Base-by-base conservation (phyloP, 495 filamentous ascomycete genomes). In the Penicillium crystallinum region DNA sequence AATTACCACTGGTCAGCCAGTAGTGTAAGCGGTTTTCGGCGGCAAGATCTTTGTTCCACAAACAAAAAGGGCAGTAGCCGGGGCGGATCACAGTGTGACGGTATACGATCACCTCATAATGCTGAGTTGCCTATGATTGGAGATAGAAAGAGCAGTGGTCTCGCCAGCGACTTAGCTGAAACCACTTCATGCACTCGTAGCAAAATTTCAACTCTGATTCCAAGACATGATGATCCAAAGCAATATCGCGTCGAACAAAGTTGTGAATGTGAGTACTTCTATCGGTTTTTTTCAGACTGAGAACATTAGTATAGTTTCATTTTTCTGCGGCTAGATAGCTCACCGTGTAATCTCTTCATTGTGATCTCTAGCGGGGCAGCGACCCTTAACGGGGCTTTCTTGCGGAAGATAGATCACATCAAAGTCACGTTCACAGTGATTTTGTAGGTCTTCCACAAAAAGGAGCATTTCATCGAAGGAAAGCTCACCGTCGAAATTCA, bases 31-130 rank as follows among this genome's bases (percentile, higher is more conserved):
- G 49, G 12, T 58, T 40, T 58, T 56, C 42, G 6, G 50, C 34
- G 19, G 18, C 7, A 39, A 56, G 47, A 22, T 23, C 37, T 21
- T 35, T 33, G n/a, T 56, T 5, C 48, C 25, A 56, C 17, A 56
- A 45, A 29, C 25, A 56, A 31, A 37, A 56, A 46, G 42, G 35
- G 30, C 12, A 56, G 22, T 56, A 56, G 35, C 42, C 15, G 5
- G 42, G 42, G 27, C 42, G 42, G 42, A 45, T 45, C 0, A 45
- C 29, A 21, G 3, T 50, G 38, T 64, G 11, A 8, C 52, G 53
- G 34, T 64, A 64, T 30, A 49, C 44, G 33, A 64, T 50, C 5
- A 61, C 49, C 43, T 64, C 42, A 31, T 42, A 64, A 14, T 64
- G 52, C 49, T 46, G 25, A 39, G 35, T 58, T 39, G 34, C 23